phyloP scores from a whole-genome alignment of 768 basidiomycete genomes.

The Filobasidium floriforme region DNA sequence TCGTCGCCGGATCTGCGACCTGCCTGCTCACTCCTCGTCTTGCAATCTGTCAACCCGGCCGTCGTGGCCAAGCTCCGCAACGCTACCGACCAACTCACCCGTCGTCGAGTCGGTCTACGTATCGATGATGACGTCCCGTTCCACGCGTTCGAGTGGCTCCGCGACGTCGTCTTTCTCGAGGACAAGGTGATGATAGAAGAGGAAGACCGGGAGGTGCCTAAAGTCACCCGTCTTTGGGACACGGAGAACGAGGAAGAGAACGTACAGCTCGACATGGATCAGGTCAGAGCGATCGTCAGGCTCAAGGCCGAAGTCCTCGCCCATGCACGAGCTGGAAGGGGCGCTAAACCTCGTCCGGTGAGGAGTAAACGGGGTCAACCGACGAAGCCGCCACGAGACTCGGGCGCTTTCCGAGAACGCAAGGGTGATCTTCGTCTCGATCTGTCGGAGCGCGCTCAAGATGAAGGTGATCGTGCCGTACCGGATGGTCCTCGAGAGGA shows the following conservation, averaged over 20 bases:
- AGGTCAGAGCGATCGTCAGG: slow-evolving; percentile 4
- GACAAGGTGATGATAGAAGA: background rate
- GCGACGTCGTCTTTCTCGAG: slow-evolving; percentile 12
- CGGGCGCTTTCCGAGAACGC: background rate
- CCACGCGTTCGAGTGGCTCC: background rate
- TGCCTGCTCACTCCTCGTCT: slow-evolving; percentile 9
- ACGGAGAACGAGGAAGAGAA: background rate
- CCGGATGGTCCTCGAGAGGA: background rate
- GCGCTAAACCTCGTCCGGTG: slow-evolving; percentile 1
- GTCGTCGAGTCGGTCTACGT: slow-evolving; percentile 8
- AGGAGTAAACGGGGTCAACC: background rate
- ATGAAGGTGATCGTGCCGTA: background rate
- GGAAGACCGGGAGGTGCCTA: background rate
- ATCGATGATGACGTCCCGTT: background rate
- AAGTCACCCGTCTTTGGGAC: slow-evolving; percentile 1
- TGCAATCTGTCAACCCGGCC: slow-evolving; percentile 11
- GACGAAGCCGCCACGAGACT: background rate
- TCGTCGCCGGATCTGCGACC: background rate
- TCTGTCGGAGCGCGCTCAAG: background rate
- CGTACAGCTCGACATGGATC: slow-evolving; percentile 5
- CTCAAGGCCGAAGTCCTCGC: slow-evolving; percentile 20
- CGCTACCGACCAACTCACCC: slow-evolving; percentile 3
- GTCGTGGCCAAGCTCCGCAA: slow-evolving; percentile 10
- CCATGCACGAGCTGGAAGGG: slow-evolving; percentile 11
- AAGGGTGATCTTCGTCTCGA: slow-evolving; percentile 3